These are phyloP conservation scores for Umbelopsis vinacea DNA, from an alignment of 192 early-diverging fungal genomes.

Conservation along the genomic window DNA sequence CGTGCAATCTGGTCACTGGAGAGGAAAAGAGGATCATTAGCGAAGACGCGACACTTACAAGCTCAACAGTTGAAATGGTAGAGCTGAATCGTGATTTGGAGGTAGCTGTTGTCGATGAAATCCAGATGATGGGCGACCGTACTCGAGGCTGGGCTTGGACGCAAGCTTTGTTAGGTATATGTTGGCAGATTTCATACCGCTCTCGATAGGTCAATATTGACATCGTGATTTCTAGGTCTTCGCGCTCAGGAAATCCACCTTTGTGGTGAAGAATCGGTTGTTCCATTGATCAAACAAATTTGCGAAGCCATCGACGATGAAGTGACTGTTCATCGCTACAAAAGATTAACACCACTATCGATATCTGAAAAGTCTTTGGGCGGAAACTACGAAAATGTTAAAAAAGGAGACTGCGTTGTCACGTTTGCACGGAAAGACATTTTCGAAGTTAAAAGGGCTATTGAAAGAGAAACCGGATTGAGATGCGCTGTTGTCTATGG, in stretches of 20 bases:
- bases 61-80: conserved; percentile 94
- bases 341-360: conserved; percentile 73
- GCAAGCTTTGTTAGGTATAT: conserved; percentile 70
- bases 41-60: conserved; percentile 53
- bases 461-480: conserved; percentile 75
- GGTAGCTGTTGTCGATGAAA: conserved; percentile 95
- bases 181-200: conserved; percentile 2
- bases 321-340: conserved; percentile 77
- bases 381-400: conserved; percentile 60
- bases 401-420: conserved; percentile 87
- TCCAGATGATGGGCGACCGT: conserved; percentile 92
- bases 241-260: conserved; percentile 88
- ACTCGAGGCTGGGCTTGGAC: conserved; percentile 97
- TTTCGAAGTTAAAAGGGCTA: conserved; percentile 74
- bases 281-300: conserved; percentile 78
- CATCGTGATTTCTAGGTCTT: conserved; percentile 44
- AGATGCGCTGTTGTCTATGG: conserved; percentile 94
- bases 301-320: conserved; percentile 75
- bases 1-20: conserved; percentile 89
- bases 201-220: neutral
- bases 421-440: conserved; percentile 85
- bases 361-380: conserved; percentile 60
- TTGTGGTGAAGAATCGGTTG: conserved; percentile 90
- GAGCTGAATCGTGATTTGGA: conserved; percentile 58
- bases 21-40: conserved; percentile 75